A percentile compares a stretch with the other conserved stretches of the same genome.
Evolutionary conservation across 2,329 filamentous ascomycete species (phyloP).

Genomic region (Tricladium varicosporioides): DNA sequence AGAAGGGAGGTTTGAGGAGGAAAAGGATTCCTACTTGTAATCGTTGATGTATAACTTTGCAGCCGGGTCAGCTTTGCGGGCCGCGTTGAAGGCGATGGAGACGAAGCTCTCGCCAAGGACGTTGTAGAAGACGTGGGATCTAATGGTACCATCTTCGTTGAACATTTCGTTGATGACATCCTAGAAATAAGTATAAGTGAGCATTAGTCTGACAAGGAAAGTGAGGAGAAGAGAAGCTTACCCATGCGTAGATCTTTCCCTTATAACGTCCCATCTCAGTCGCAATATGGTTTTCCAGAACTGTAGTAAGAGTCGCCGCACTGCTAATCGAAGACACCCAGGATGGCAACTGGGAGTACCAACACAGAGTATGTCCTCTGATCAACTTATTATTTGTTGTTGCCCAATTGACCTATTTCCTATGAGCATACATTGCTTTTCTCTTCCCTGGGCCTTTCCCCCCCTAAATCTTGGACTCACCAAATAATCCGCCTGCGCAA

Average conservation of each 20-base stretch:
- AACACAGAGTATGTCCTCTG: conserved; percentile 67
- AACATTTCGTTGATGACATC: conserved; percentile 67
- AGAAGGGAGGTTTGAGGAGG: not conserved
- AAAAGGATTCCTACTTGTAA: conserved; percentile 53
- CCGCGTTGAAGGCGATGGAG: conserved; percentile 66
- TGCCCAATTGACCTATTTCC: conserved; percentile 59
- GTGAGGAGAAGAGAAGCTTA: conserved; percentile 39
- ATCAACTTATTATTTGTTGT: conserved; percentile 53
- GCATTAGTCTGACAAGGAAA: conserved; percentile 58
- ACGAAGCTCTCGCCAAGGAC: conserved; percentile 71
- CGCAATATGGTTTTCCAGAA: conserved; percentile 58
- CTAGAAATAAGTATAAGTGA: conserved; percentile 48
- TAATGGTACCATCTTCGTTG: conserved; percentile 45
- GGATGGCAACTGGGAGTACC: conserved; percentile 57
- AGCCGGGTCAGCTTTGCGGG: conserved; percentile 61
- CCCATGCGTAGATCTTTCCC: conserved; percentile 59
- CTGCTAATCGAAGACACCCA: conserved; percentile 60
- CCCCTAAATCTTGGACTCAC: conserved; percentile 24
- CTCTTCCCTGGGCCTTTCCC: not conserved
- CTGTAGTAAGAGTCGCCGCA: conserved; percentile 48
- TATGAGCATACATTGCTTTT: not conserved
- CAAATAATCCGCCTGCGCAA: conserved; percentile 54
- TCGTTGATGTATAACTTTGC: conserved; percentile 78
- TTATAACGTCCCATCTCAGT: conserved; percentile 56
- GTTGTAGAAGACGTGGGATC: conserved; percentile 61